phyloP scores from a whole-genome alignment of 768 basidiomycete genomes.

The Mycena chlorophos region DNA sequence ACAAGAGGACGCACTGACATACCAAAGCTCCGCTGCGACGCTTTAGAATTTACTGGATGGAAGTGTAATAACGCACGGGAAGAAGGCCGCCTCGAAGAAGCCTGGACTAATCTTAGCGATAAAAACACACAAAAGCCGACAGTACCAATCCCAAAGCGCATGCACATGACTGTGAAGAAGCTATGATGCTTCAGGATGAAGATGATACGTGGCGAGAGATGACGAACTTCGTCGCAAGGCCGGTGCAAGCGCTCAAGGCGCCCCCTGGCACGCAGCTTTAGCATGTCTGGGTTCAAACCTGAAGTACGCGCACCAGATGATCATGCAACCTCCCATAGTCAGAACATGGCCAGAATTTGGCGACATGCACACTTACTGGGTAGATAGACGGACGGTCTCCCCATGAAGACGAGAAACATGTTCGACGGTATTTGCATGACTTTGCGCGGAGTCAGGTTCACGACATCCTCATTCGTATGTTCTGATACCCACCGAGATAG shows the following conservation, averaged over 20 bases:
- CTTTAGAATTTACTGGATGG: neutral
- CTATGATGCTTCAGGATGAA: too few relatives aligned
- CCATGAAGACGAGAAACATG: slow-evolving; percentile 65
- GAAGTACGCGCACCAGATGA: slow-evolving; percentile 61
- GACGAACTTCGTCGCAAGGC: slow-evolving; percentile 42
- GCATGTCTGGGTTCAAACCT: too few relatives aligned
- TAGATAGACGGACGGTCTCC: slow-evolving; percentile 64
- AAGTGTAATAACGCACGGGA: too few relatives aligned
- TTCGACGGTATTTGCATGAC: slow-evolving; percentile 79
- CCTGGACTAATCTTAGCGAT: too few relatives aligned
- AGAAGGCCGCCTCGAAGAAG: too few relatives aligned
- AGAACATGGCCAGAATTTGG: too few relatives aligned
- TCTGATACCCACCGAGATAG: slow-evolving; percentile 39
- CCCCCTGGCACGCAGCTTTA: too few relatives aligned
- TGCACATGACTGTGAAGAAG: too few relatives aligned
- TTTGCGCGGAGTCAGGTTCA: neutral
- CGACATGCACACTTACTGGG: slow-evolving; percentile 37
- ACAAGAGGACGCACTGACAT: slow-evolving; percentile 69
- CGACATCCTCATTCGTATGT: neutral
- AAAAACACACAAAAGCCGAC: too few relatives aligned
- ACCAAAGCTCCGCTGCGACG: slow-evolving; percentile 46
- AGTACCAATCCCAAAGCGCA: too few relatives aligned
- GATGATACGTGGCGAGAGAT: neutral
- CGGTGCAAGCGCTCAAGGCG: neutral
- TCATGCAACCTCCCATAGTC: slow-evolving; percentile 59